These are phyloP conservation scores for Ramularia endophylla DNA, from an alignment of 2,329 filamentous ascomycete species.

Conservation along the genomic window DNA sequence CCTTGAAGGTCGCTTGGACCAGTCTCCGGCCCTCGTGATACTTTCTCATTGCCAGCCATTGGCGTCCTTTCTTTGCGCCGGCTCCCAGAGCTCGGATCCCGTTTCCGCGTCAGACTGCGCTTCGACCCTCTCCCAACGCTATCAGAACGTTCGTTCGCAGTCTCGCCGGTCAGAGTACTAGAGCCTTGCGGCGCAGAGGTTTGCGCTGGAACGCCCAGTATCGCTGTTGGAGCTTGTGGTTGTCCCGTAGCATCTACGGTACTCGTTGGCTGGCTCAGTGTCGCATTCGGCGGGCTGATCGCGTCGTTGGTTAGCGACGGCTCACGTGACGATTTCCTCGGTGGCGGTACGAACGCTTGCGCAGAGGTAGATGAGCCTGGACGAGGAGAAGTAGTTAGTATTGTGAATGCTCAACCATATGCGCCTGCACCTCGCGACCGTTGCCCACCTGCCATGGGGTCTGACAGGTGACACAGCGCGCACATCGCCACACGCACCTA, in stretches of 20 bases:
- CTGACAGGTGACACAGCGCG: conserved; percentile 7
- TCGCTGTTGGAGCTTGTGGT: conserved; percentile 5
- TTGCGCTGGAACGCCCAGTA: conserved; percentile 12
- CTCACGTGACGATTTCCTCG: conserved; percentile 15
- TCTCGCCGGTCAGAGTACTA: conserved; percentile 38
- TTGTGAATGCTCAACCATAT: background rate
- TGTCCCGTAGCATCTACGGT: conserved; percentile 4
- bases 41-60: conserved; percentile 35
- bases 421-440: background rate
- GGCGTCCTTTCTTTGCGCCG: conserved; percentile 38
- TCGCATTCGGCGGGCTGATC: conserved; percentile 14
- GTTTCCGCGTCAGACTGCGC: conserved; percentile 41
- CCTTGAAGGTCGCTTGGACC: conserved; percentile 27
- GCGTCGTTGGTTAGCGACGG: conserved; percentile 10
- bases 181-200: conserved; percentile 11
- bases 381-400: conserved; percentile 3
- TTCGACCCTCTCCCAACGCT: conserved; percentile 41
- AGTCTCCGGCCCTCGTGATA: conserved; percentile 28
- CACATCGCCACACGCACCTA: conserved; percentile 18
- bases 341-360: conserved; percentile 19
- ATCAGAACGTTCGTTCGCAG: conserved; percentile 39
- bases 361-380: conserved; percentile 19
- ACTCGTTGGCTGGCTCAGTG: conserved; percentile 2
- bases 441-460: background rate
- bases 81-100: conserved; percentile 42